phyloP scores from a whole-genome alignment of 2,329 filamentous ascomycete genomes.

The Ilyonectria destructans region DNA sequence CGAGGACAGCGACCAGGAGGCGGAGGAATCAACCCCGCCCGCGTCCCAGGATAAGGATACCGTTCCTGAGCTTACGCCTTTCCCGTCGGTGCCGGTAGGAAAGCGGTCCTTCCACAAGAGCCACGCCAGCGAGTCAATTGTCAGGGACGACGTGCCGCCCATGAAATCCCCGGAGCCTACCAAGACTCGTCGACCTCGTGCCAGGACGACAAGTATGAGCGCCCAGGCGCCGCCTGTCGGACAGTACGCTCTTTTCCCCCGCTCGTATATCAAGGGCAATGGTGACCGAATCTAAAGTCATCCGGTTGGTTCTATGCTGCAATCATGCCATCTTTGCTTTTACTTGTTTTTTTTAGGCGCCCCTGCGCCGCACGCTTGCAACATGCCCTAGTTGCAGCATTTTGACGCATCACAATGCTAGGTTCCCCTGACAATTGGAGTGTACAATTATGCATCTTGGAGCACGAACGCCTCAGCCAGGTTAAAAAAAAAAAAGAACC shows the following conservation, averaged over 20 bases:
- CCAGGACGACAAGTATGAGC: slow-evolving; percentile 64
- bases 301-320: slow-evolving; percentile 3
- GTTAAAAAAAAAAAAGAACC: slow-evolving; percentile 8
- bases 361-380: slow-evolving; percentile 23
- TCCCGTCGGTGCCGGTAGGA: slow-evolving; percentile 44
- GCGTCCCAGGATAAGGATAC: slow-evolving; percentile 52
- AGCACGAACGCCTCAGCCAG: slow-evolving; percentile 17
- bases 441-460: slow-evolving; percentile 23
- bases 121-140: slow-evolving; percentile 58
- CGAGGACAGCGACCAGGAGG: slow-evolving; percentile 46
- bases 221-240: slow-evolving; percentile 61
- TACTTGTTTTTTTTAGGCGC: slow-evolving; percentile 15
- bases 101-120: slow-evolving; percentile 54
- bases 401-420: slow-evolving; percentile 15
- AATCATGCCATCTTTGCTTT: slow-evolving; percentile 33
- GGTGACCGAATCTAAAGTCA: slow-evolving; percentile 53
- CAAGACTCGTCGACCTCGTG: slow-evolving; percentile 57
- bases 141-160: slow-evolving; percentile 49
- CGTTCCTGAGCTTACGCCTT: slow-evolving; percentile 55
- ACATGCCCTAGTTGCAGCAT: slow-evolving; percentile 26
- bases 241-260: slow-evolving; percentile 65
- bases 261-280: slow-evolving; percentile 51
- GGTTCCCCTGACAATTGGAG: slow-evolving; percentile 13
- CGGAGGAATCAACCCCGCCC: slow-evolving; percentile 47
- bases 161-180: slow-evolving; percentile 52